Percentiles rank a stretch among this genome's conserved stretches.
phyloP scores from a whole-genome alignment of 306 rosid species.

The Acacia crassicarpa region DNA sequence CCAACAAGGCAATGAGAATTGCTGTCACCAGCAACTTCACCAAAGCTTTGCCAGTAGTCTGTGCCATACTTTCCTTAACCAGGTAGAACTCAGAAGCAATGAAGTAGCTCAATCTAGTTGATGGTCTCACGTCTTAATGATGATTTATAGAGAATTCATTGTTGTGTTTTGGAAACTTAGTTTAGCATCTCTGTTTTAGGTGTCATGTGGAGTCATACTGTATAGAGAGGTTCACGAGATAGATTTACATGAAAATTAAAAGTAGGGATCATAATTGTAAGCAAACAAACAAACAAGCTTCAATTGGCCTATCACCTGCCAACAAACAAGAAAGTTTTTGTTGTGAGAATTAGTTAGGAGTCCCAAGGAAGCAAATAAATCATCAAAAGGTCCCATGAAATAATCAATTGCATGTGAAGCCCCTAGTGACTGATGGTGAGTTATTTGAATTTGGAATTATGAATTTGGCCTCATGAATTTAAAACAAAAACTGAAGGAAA shows the following conservation, averaged over 20 bases:
- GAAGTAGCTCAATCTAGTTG: not conserved
- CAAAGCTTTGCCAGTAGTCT: slow-evolving; percentile 15
- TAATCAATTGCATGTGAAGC: too few relatives aligned
- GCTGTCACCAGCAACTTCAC: slow-evolving; percentile 32
- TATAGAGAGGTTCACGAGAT: slow-evolving; percentile 38
- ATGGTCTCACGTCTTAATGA: not conserved
- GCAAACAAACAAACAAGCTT: slow-evolving; percentile 8
- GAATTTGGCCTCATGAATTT: too few relatives aligned
- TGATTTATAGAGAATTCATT: slow-evolving; percentile 32
- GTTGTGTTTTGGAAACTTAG: not conserved
- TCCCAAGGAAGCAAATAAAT: too few relatives aligned
- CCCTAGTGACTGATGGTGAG: too few relatives aligned
- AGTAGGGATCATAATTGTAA: slow-evolving; percentile 12
- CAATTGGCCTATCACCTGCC: slow-evolving; percentile 15
- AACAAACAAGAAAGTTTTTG: not conserved
- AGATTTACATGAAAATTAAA: slow-evolving; percentile 7
- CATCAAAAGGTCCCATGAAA: too few relatives aligned
- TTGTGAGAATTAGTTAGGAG: too few relatives aligned
- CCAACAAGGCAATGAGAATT: slow-evolving; percentile 39
- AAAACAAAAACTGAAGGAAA: too few relatives aligned
- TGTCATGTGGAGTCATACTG: slow-evolving; percentile 48
- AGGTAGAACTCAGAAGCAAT: not conserved
- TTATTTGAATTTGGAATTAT: too few relatives aligned
- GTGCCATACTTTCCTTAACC: slow-evolving; percentile 41
- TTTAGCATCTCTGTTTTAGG: slow-evolving; percentile 17